A percentile compares a stretch with the other conserved stretches of the same genome.
Conservation (phyloP, 176 grass and related monocot genomes). For the Oryza glaberrima region DNA sequence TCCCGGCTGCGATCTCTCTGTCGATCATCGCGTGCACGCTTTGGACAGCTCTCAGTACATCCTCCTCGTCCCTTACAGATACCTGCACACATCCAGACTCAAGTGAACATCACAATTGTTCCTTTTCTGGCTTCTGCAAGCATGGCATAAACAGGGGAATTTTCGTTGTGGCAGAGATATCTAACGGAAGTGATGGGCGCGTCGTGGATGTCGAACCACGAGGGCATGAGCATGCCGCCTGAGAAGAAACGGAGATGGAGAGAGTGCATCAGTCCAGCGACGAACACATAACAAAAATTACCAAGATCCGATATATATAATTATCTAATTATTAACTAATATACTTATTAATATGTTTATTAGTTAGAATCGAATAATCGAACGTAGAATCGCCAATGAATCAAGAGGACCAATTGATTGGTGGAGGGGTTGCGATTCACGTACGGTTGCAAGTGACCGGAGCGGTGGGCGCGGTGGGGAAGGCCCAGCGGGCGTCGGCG, state of each 20-base stretch:
- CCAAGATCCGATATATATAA: too few species aligned
- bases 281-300: too few species aligned
- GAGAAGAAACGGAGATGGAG: constrained; percentile 2
- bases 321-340: too few species aligned
- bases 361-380: too few species aligned
- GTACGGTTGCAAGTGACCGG: constrained; percentile 73
- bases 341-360: too few species aligned
- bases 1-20: constrained; percentile 55
- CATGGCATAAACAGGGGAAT: background rate
- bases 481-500: background rate
- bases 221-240: constrained; percentile 74
- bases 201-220: constrained; percentile 78
- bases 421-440: background rate
- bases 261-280: background rate
- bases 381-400: background rate
- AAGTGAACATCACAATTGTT: too few species aligned
- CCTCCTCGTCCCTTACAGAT: constrained; percentile 61
- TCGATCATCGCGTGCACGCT: constrained; percentile 72
- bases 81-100: constrained; percentile 31
- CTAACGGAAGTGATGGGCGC: constrained; percentile 64
- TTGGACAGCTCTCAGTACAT: constrained; percentile 43
- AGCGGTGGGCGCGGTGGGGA: too few species aligned
- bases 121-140: too few species aligned
- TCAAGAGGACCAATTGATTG: too few species aligned
- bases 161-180: background rate